These are phyloP conservation scores for Scheffersomyces stipitis DNA, from an alignment of 805 yeast genomes.

Conservation along the genomic window DNA sequence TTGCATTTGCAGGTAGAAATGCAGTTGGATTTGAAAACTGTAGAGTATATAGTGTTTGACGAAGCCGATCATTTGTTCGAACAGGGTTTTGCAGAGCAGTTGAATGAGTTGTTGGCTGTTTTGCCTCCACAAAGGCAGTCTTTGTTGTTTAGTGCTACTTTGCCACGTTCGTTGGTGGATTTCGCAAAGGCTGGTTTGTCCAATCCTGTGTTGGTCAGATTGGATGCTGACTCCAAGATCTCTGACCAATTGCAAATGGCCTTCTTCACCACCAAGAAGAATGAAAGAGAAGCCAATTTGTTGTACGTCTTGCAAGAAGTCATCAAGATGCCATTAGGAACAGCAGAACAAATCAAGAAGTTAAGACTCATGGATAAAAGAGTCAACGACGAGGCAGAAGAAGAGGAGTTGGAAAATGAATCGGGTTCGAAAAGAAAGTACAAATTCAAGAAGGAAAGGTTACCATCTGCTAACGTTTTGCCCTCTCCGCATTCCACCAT, in stretches of 20 bases:
- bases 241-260: constrained; percentile 91
- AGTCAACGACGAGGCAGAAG: constrained; percentile 54
- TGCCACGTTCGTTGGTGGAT: constrained; percentile 88
- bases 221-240: constrained; percentile 89
- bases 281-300: constrained; percentile 88
- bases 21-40: constrained; percentile 77
- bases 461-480: constrained; percentile 78
- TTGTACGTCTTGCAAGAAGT: constrained; percentile 76
- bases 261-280: constrained; percentile 74
- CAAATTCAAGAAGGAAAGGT: constrained; percentile 50
- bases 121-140: constrained; percentile 86
- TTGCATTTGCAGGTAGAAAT: constrained; percentile 94
- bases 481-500: constrained; percentile 89
- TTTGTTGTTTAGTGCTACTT: constrained; percentile 88
- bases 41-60: constrained; percentile 92
- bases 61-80: constrained; percentile 97
- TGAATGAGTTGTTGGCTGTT: constrained; percentile 82
- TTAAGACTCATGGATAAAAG: constrained; percentile 48
- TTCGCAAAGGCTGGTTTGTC: constrained; percentile 96
- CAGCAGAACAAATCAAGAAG: constrained; percentile 62
- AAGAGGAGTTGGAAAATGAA: constrained; percentile 42
- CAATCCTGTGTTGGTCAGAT: constrained; percentile 87
- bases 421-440: constrained; percentile 35
- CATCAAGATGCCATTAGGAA: constrained; percentile 79
- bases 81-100: constrained; percentile 92